phyloP scores from a whole-genome alignment of 2,329 filamentous ascomycete species.

The Apiospora hydei region DNA sequence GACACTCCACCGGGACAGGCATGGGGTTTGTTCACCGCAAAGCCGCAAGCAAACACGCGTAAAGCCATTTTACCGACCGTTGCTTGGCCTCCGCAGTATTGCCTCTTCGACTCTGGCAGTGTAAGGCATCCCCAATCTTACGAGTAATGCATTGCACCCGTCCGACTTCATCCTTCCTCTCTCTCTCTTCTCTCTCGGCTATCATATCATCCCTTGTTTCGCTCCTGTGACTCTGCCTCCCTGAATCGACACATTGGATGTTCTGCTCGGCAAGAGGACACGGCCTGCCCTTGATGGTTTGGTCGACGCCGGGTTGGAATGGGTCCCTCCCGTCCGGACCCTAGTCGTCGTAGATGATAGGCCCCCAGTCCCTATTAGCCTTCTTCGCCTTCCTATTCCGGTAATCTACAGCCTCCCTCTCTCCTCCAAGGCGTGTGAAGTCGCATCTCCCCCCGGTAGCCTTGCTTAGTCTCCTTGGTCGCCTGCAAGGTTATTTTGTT shows the following conservation, averaged over 20 bases:
- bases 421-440: background rate
- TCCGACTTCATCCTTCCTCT: background rate
- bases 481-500: background rate
- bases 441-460: background rate
- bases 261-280: background rate
- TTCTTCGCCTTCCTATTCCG: conserved; percentile 23
- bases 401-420: conserved; percentile 14
- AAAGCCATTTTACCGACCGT: conserved; percentile 1
- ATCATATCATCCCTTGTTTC: background rate
- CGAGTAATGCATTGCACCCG: conserved; percentile 6
- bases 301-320: background rate
- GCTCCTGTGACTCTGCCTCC: background rate
- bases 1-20: background rate
- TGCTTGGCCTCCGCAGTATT: conserved; percentile 6
- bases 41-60: conserved; percentile 8
- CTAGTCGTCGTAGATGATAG: conserved; percentile 8
- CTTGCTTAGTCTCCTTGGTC: background rate
- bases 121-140: background rate
- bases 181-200: too few relatives aligned
- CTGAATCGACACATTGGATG: background rate
- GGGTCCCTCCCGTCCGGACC: background rate
- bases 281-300: background rate
- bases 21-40: conserved; percentile 10
- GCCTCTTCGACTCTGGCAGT: background rate
- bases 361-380: conserved; percentile 2